Evolutionary conservation across 108 stramenopile species (phyloP), one percentile per base, ranked within the genome.

Genomic region (Conticribra guillardii): DNA sequence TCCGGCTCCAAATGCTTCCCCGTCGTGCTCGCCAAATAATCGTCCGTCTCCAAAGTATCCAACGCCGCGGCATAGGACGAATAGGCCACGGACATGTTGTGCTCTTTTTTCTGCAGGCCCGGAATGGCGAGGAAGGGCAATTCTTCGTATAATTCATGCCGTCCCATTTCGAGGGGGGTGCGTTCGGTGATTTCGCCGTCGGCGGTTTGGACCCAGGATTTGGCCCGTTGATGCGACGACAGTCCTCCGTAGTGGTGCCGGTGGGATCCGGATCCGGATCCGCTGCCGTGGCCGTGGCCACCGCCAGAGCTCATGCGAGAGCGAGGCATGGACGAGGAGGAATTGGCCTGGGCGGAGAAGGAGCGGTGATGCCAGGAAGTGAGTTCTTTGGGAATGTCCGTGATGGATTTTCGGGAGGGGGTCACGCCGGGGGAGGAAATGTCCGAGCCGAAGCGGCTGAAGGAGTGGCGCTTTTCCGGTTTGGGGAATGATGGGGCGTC

Each of bases 51-150:
- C 33, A 76, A 48, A 0, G 82, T 80, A 71, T 93, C 92, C 62
- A 93, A 57, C 45, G 89, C 88, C 16, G 92, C 92, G 15, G 93
- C 93, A 76, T 87, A 92, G 22, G 33, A 63, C n/a, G 89, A 87
- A 70, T 90, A 92, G 11, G 90, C 87, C 49, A 82, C 53, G 1
- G 85, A 82, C 46, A 89, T 69, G 44, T 54, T 75, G 37, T 87
- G 85, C 59, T 89, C 86, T 61, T 78, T 85, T 27, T 58, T 76
- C 64, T 95, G 94, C 64, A 95, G 64, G 49, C 94, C 94, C 74
- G 89, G 82, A 16, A 95, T 84, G 53, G 94, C 89, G 8, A 75
- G 71, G 78, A 91, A 95, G 33, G 94, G 94, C 60, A 95, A 63
- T 45, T 85, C 84, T 16, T 79, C 76, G 76, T 95, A 95, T 46